phyloP scores from a whole-genome alignment of 768 basidiomycete species.

The Lactarius psammicola region DNA sequence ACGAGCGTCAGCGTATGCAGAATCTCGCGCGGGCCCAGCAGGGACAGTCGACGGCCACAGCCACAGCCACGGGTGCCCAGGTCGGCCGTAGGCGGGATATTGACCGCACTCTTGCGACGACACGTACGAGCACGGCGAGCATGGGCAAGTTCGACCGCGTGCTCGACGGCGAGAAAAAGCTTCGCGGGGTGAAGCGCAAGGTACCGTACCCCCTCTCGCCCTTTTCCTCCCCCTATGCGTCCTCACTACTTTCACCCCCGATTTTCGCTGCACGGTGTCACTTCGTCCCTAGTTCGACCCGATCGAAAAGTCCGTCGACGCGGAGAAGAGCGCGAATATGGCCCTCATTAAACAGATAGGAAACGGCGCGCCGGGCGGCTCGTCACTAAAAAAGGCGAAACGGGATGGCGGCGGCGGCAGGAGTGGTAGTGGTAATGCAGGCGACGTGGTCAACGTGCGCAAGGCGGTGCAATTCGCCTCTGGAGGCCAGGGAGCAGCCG shows the following conservation, averaged over 20 bases:
- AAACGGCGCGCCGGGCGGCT: not conserved
- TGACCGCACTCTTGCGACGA: slow-evolving; percentile 70
- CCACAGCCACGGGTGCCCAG: slow-evolving; percentile 31
- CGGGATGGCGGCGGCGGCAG: not conserved
- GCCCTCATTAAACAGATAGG: slow-evolving; percentile 73
- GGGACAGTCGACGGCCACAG: slow-evolving; percentile 26
- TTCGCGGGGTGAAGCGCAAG: slow-evolving; percentile 89
- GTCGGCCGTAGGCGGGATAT: slow-evolving; percentile 67
- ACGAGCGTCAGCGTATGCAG: slow-evolving; percentile 69
- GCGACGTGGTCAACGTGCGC: slow-evolving; percentile 27
- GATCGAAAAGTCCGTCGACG: slow-evolving; percentile 58
- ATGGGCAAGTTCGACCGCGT: slow-evolving; percentile 93
- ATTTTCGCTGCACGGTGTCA: not conserved
- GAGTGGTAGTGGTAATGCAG: slow-evolving; percentile 15
- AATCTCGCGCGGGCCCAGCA: slow-evolving; percentile 64
- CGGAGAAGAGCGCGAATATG: slow-evolving; percentile 73
- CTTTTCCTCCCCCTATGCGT: not conserved
- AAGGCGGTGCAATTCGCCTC: slow-evolving; percentile 30
- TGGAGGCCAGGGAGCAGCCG: slow-evolving; percentile 18
- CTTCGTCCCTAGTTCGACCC: slow-evolving; percentile 70
- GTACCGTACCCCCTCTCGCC: slow-evolving; percentile 42
- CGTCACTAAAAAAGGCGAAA: slow-evolving; percentile 17
- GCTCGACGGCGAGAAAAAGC: slow-evolving; percentile 89
- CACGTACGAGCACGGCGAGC: slow-evolving; percentile 85
- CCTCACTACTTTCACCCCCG: not conserved